These are phyloP conservation scores for Panicum miliaceum DNA, from an alignment of 176 grass and related monocot genomes.

Conservation along the genomic window DNA sequence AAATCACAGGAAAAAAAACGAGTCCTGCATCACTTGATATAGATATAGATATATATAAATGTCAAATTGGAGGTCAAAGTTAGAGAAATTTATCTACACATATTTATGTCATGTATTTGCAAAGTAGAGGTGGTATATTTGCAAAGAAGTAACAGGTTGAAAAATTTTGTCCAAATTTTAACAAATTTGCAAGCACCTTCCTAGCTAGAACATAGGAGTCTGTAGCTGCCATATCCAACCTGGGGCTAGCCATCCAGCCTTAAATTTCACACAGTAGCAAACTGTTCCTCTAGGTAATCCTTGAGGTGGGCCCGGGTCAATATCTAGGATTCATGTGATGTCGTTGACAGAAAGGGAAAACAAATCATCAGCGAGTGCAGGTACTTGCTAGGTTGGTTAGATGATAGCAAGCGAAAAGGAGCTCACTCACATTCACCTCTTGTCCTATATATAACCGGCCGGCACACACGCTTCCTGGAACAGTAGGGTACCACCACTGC, in stretches of 20 bases:
- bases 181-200: no score
- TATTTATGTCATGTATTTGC: no score
- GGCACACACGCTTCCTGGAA: not conserved
- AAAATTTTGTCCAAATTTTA: no score
- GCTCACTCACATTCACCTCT: constrained; percentile 46
- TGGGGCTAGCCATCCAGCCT: not conserved
- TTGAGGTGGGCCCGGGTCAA: constrained; percentile 32
- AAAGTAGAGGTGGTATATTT: no score
- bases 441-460: constrained; percentile 31
- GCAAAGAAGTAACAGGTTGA: no score
- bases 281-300: not conserved
- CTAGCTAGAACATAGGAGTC: no score
- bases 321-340: constrained; percentile 49
- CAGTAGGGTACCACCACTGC: not conserved
- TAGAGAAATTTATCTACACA: no score
- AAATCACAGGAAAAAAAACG: no score
- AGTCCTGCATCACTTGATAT: no score
- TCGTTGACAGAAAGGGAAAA: constrained; percentile 51
- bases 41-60: no score
- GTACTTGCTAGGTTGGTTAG: constrained; percentile 14
- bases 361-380: constrained; percentile 5
- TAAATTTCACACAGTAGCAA: not conserved
- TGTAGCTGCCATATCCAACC: no score
- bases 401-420: constrained; percentile 69
- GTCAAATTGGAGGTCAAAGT: no score